Percentiles rank a stretch among this genome's conserved stretches.
Evolutionary conservation across 345 rosid species (phyloP).

Genomic region (Brassica napus): Da-Ae NC_063452.1:19790501-19791000

Average conservation of each 20-base stretch:
- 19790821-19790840: constrained; percentile 64
- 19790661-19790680: neutral
- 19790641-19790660: neutral
- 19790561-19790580: neutral
- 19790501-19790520: too few relatives aligned
- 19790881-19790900: constrained; percentile 87
- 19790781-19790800: neutral
- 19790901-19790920: constrained; percentile 80
- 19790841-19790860: constrained; percentile 93
- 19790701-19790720: constrained; percentile 3
- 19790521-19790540: too few relatives aligned
- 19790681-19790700: neutral
- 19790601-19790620: neutral
- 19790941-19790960: constrained; percentile 84
- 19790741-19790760: neutral
- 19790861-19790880: constrained; percentile 80
- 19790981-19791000: neutral
- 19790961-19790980: neutral
- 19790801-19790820: neutral
- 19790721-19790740: constrained; percentile 7
- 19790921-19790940: constrained; percentile 86
- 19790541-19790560: neutral
- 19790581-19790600: neutral
- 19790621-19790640: neutral
- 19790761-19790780: neutral